Evolutionary conservation across 495 filamentous ascomycete genomes (phyloP).

Genomic region (Podospora anserina): DNA sequence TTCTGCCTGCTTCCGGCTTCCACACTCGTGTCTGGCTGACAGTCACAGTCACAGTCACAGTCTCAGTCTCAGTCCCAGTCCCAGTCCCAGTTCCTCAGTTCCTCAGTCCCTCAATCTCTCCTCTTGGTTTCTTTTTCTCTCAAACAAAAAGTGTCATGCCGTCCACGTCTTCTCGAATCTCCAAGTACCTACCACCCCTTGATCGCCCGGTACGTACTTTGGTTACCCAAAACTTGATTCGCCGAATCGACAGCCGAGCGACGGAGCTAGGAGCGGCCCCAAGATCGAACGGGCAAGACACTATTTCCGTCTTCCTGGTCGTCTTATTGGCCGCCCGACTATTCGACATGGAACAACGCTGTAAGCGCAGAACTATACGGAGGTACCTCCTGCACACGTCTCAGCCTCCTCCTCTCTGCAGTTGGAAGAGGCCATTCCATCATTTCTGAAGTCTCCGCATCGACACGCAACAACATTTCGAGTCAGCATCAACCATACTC

Average conservation of each 20-base stretch:
- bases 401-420: conserved; percentile 5
- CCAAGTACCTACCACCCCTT: background rate
- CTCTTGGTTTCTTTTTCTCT: background rate
- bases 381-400: background rate
- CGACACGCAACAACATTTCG: background rate
- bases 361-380: background rate
- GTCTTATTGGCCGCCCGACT: background rate
- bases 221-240: background rate
- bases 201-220: background rate
- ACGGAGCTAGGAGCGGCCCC: background rate
- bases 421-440: background rate
- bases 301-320: background rate
- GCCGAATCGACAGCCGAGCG: conserved; percentile 2
- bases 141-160: background rate
- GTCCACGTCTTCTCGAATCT: background rate
- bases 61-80: background rate
- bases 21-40: background rate
- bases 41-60: no score
- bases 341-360: background rate
- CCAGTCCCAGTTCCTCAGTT: no score
- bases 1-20: background rate
- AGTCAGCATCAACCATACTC: background rate
- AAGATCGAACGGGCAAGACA: conserved; percentile 5
- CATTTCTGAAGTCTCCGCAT: background rate
- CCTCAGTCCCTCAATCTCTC: background rate